Base-by-base conservation (phyloP, 495 filamentous ascomycete species). In the Penicillium paradoxum region DNA sequence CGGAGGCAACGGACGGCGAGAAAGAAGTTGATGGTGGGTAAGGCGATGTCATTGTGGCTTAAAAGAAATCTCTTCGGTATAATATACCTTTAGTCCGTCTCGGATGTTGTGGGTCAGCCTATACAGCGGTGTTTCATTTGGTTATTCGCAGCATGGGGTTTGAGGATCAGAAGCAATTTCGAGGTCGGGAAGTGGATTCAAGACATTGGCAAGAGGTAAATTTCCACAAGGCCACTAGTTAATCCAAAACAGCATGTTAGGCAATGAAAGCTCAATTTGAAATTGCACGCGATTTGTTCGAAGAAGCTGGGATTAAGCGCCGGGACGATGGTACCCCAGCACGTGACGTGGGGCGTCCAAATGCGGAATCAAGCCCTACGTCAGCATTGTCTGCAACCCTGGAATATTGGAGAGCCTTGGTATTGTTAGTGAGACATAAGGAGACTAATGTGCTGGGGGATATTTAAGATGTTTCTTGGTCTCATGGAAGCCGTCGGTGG, bases 41-140 rank as follows among this genome's bases (percentile, higher is more conserved):
- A 14, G 71, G 69, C 18, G 72, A 77, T n/a, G 68, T 55, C 72
- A 74, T 75, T 24, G 40, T 50, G 39, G 27, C 40, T 47, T 24
- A 5, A 15, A 33, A 27, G 4, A 36, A 38, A 6, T 3, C 19
- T 17, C 34, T 29, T 34, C 2, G 5, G n/a, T 19, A 40, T 6
- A n/a, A 22, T 47, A 33, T 55, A 48, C 13, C 30, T 24, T 45
- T 37, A 17, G 22, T 19, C 1, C 4, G 27, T 32, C 24, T 43
- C 34, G 33, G 39, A 47, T 53, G 41, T 58, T 29, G 51, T 51
- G 30, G n/a, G 45, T 21, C 40, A 42, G 52, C 51, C 44, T 34
- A 40, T 55, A 38, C 52, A 56, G 55, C 25, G 39, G 38, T 39
- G 29, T 30, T 51, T 51, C 37, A 34, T 51, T 43, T 25, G 17